These are phyloP conservation scores for Fusarium stilboides DNA, from an alignment of 2,329 filamentous ascomycete species.

Conservation along the genomic window DNA sequence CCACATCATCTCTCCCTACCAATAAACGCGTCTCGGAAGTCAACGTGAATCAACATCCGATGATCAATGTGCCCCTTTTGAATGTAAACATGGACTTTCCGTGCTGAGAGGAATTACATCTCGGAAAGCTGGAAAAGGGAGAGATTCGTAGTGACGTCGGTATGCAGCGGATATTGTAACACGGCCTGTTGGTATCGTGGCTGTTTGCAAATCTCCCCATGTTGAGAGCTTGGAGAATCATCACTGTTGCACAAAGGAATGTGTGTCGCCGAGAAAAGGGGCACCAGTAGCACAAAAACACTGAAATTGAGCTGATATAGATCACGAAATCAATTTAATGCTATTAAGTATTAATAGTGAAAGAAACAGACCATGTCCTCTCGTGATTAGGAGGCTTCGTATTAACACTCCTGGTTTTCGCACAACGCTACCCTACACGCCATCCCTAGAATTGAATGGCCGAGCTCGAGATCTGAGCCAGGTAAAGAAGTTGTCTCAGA, in stretches of 20 bases:
- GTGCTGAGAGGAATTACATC: not conserved
- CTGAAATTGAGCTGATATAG: not conserved
- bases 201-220: constrained; percentile 34
- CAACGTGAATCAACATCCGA: constrained; percentile 29
- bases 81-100: not conserved
- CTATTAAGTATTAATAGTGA: not conserved
- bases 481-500: constrained; percentile 28
- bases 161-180: constrained; percentile 27
- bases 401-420: not conserved
- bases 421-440: constrained; percentile 35
- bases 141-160: constrained; percentile 20
- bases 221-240: constrained; percentile 17
- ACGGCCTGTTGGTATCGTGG: constrained; percentile 41
- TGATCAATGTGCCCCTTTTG: constrained; percentile 7
- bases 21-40: constrained; percentile 35
- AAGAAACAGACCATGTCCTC: not conserved
- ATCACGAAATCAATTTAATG: not conserved
- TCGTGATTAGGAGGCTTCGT: not conserved
- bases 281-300: constrained; percentile 8
- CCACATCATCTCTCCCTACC: constrained; percentile 16
- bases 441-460: constrained; percentile 10
- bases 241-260: constrained; percentile 37
- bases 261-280: constrained; percentile 38
- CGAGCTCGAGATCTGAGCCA: constrained; percentile 19
- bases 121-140: constrained; percentile 12